phyloP scores from a whole-genome alignment of 2,329 filamentous ascomycete genomes.

The Nemania abortiva region DNA sequence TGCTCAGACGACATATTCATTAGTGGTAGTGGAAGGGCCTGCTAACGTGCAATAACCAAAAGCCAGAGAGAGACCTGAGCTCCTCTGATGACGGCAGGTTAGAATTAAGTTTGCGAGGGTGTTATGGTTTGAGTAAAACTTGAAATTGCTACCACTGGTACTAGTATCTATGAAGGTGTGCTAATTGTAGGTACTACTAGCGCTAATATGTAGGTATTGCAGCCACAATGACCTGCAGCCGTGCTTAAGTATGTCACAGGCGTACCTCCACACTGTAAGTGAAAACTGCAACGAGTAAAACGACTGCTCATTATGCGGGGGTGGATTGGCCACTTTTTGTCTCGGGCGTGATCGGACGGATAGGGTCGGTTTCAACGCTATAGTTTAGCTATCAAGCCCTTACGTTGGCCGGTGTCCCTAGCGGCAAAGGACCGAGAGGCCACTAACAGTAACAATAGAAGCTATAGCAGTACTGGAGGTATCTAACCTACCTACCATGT shows the following conservation, averaged over 20 bases:
- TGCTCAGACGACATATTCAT: conserved; percentile 42
- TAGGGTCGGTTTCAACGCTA: neutral
- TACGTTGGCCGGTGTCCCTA: neutral
- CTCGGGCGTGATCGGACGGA: neutral
- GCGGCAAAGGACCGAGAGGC: neutral
- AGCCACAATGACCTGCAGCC: too few species aligned
- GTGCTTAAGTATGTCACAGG: too few species aligned
- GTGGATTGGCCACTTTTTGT: neutral
- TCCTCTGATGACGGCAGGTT: neutral
- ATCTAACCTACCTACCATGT: too few species aligned
- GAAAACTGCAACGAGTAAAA: too few species aligned
- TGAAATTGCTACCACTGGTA: neutral
- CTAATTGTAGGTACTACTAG: too few species aligned
- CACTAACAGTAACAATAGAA: too few species aligned
- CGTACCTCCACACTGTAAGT: too few species aligned
- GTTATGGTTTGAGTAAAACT: neutral
- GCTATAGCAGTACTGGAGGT: too few species aligned
- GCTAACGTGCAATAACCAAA: conserved; percentile 7
- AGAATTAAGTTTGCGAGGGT: neutral
- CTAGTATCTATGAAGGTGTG: neutral
- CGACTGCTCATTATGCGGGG: neutral
- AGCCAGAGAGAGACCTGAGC: too few species aligned
- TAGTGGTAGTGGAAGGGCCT: conserved; percentile 4
- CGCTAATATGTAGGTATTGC: too few species aligned
- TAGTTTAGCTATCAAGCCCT: neutral